phyloP scores from a whole-genome alignment of 192 early-diverging fungal genomes.

The Borealophlyctis nickersoniae region DNA sequence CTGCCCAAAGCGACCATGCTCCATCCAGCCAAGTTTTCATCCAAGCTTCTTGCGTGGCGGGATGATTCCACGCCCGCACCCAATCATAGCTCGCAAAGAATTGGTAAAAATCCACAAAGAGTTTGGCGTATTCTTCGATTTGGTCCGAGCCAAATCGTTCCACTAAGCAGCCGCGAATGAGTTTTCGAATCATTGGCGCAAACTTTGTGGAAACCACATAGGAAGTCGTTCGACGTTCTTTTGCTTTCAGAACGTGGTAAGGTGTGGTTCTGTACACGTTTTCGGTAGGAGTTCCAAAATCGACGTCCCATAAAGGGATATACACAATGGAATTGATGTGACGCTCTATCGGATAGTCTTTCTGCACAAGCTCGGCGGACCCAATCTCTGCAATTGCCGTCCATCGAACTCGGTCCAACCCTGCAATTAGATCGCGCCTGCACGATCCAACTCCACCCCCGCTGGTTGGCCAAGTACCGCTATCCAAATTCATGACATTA shows the following conservation, averaged over 20 bases:
- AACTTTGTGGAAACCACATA: conserved; percentile 24
- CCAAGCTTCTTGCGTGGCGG: conserved; percentile 36
- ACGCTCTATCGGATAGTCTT: conserved; percentile 48
- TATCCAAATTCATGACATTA: conserved; percentile 38
- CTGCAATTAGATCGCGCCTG: conserved; percentile 42
- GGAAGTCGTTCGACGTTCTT: conserved; percentile 27
- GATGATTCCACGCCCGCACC: conserved; percentile 37
- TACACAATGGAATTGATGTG: conserved; percentile 45
- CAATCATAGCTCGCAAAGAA: conserved; percentile 42
- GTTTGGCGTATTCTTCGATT: conserved; percentile 34
- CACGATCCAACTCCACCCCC: conserved; percentile 48
- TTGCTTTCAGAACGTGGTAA: conserved; percentile 14
- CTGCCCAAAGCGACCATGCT: conserved; percentile 2
- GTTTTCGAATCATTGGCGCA: conserved; percentile 33
- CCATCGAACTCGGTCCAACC: conserved; percentile 40
- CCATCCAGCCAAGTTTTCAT: conserved; percentile 30
- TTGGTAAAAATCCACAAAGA: conserved; percentile 40
- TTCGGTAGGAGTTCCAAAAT: conserved; percentile 44
- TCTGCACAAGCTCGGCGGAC: conserved; percentile 38
- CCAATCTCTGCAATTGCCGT: conserved; percentile 42
- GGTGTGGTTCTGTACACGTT: conserved; percentile 33
- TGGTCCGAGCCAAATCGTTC: conserved; percentile 13
- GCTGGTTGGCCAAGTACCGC: conserved; percentile 47
- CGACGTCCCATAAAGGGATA: conserved; percentile 42
- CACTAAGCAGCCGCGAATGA: conserved; percentile 31